phyloP scores from a whole-genome alignment of 192 early-diverging fungal genomes.

The Linnemannia schmuckeri region DNA sequence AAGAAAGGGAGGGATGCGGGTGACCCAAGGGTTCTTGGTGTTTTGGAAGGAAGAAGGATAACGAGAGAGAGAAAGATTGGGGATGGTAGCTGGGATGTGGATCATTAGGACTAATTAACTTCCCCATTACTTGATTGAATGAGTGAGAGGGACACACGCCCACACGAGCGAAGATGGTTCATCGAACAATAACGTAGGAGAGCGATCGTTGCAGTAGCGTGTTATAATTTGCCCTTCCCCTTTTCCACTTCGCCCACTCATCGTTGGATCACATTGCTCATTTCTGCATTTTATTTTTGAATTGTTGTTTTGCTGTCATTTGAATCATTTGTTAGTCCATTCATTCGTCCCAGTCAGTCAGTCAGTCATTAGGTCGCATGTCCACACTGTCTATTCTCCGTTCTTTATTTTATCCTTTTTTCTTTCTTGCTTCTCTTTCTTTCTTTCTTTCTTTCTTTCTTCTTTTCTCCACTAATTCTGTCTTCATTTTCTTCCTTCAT shows the following conservation, averaged over 20 bases:
- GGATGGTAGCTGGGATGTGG: background rate
- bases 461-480: slow-evolving; percentile 22
- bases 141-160: background rate
- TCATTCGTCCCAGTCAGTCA: background rate
- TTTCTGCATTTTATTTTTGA: background rate
- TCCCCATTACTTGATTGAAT: background rate
- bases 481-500: background rate
- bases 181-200: background rate
- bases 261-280: background rate
- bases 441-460: slow-evolving; percentile 4
- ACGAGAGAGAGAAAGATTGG: background rate
- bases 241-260: background rate
- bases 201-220: background rate
- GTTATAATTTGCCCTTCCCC: background rate
- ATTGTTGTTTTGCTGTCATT: background rate
- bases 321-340: background rate
- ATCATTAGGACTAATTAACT: background rate
- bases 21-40: too few relatives aligned
- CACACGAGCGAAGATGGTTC: background rate
- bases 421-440: background rate
- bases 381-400: background rate
- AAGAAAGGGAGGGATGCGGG: too few relatives aligned
- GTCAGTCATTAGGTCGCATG: background rate
- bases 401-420: background rate
- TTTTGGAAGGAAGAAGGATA: background rate